Evolutionary conservation across 1,284 basidiomycete genomes (phyloP), one percentile per base, ranked within the genome.

Genomic region (Microstroma glucosiphilum): DNA sequence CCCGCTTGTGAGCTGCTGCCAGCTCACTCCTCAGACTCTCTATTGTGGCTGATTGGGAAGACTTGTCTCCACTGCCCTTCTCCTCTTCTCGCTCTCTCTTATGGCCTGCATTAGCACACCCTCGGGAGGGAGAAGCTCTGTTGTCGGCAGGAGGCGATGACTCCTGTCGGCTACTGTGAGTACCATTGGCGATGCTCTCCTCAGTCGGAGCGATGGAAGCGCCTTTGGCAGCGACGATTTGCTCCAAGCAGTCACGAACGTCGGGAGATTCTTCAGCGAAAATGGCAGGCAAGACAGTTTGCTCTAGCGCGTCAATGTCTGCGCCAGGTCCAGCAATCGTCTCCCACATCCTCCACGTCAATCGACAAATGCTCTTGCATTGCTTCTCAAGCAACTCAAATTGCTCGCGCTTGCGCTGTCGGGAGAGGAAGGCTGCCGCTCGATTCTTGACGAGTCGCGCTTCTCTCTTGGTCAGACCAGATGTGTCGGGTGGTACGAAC

Each of bases 371-470:
- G 11, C 63, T 65, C 30, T 68, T 69, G 63, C 83, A 84, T 82
- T 83, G 91, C 88, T 87, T 81, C 83, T 92, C 90, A 87, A 92
- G 90, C 76, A 81, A 83, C 81, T 92, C 90, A 75, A 91, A 92
- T 81, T 92, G 90, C 81, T 92, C 90, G 64, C 90, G 86, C 81
- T 92, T 92, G 73, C 90, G 84, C 80, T 92, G 90, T 75, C 90
- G 84, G 79, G 87, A 89, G 72, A 92, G 86, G 82, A 92, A 92
- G 60, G 90, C 90, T 9, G 90, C 90, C 13, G 90, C 90, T 60
- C 90, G 85, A 82, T 92, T 92, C 83, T 92, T 92, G 64, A 92
- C 89, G 15, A 92, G 84, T 60, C 90, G 86, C 58, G 91, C 90
- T 81, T 92, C 90, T 62, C 90, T 87, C 81, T 92, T 92, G 82